These are phyloP conservation scores for Volvox carteri DNA, from an alignment of 163 green algal genomes.

Conservation along the genomic window DNA sequence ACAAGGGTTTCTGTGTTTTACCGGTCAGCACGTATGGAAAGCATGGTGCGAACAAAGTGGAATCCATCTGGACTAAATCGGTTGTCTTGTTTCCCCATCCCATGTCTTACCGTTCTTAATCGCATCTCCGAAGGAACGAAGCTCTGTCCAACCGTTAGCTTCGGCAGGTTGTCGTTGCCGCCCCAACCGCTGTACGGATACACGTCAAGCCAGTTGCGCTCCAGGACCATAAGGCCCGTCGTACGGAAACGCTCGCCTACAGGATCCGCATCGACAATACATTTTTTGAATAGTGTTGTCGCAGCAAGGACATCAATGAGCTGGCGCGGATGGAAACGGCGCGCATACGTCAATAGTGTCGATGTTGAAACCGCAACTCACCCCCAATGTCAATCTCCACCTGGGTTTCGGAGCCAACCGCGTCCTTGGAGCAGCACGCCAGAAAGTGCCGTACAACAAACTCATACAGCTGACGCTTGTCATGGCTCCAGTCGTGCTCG, in stretches of 20 bases:
- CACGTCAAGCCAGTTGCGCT: slow-evolving; percentile 96
- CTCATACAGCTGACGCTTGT: slow-evolving; percentile 93
- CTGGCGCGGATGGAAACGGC: too few relatives aligned
- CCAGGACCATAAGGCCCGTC: slow-evolving; percentile 87
- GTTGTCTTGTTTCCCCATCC: not conserved
- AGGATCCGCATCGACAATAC: too few relatives aligned
- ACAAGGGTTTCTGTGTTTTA: too few relatives aligned
- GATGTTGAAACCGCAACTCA: too few relatives aligned
- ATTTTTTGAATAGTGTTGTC: too few relatives aligned
- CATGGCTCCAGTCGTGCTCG: slow-evolving; percentile 61
- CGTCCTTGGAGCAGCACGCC: slow-evolving; percentile 88
- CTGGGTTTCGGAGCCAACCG: slow-evolving; percentile 88
- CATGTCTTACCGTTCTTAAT: slow-evolving; percentile 77
- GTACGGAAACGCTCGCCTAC: slow-evolving; percentile 85
- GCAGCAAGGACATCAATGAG: too few relatives aligned
- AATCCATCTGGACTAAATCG: too few relatives aligned
- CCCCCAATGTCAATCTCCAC: slow-evolving; percentile 84
- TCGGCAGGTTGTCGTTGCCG: slow-evolving; percentile 81
- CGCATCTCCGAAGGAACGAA: slow-evolving; percentile 87
- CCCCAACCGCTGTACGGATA: slow-evolving; percentile 95
- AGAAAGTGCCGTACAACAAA: slow-evolving; percentile 97
- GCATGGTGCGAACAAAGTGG: too few relatives aligned
- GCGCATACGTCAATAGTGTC: too few relatives aligned
- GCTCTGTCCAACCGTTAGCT: slow-evolving; percentile 79
- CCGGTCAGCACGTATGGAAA: too few relatives aligned